Base-by-base conservation (phyloP, 345 rosid species). In the Lepidium sativum region DNA sequence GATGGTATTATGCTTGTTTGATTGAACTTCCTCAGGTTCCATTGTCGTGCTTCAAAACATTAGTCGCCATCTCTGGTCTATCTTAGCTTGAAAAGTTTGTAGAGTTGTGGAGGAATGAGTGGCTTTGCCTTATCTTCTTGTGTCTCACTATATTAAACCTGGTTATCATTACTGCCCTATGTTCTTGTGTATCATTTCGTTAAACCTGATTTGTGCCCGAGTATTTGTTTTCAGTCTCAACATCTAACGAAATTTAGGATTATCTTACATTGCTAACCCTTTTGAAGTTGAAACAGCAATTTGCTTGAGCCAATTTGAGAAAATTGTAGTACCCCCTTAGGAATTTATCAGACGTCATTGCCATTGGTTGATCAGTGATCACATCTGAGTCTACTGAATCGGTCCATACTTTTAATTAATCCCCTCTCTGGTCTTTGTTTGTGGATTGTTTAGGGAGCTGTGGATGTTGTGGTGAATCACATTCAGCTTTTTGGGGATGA, bases 71-170 rank as follows among this genome's bases (percentile, higher is more conserved):
- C 14, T 65, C 38, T 37, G 35, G 15, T 29, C 57, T 53, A 31
- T 60, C 55, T 27, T 60, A 23, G 74, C 23, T 70, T 60, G 23
- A 12, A 44, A 51, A 9, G 53, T 73, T 38, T n/a, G 32, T 67
- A 67, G 77, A 66, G 47, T 60, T 66, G 51, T 44, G 52, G 41
- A 52, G n/a, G 27, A 45, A 37, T 55, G 67, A 40, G 49, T 40
- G 53, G 52, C 25, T 35, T 66, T 41, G 67, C 41, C 12, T 43
- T 70, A 42, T 65, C 25, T 56, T 49, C 59, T 6, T 34, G 33
- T 56, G 41, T 59, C 37, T 33, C 45, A 16, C 29, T 29, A 12
- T 48, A 23, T 61, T 11, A 9, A 42, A 52, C 18, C 2, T 59
- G 6, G 15, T 68, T 13, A 39, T 50, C 39, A 32, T 44, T 12